Evolutionary conservation across 306 rosid genomes (phyloP), one percentile per base, ranked within the genome.

Genomic region (Albizia julibrissin): DNA sequence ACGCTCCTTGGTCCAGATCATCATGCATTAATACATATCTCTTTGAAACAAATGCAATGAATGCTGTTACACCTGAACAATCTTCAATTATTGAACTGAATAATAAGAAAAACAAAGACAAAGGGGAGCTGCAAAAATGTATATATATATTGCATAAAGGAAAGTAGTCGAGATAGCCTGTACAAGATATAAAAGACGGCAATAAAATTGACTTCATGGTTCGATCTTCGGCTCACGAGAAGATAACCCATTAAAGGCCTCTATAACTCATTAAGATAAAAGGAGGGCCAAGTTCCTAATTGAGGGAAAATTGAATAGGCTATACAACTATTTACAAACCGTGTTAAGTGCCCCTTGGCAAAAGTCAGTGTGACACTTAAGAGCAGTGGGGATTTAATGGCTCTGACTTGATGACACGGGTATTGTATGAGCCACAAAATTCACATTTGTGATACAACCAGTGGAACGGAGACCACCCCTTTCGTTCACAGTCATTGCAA

Each of bases 371-470:
- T 6, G 59, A 42, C 84, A 75, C 80, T 80, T 80, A 86, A 21
- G 88, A 83, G 88, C 98, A 93, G 76, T 77, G 89, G 8, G 85
- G 66, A 83, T 82, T 69, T 79, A 91, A 22, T 34, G 85, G 71
- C 86, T 92, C 97, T 2, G 61, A 86, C 87, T 85, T 93, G 94
- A 96, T 96, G 82, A 96, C 99, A 40, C 97, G 90, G 78, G 97
- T 92, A 62, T 96, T 96, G 85, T 96, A 96, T 16, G 99, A 96
- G 42, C 99, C 94, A 72, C 99, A 96, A 84, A 7, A 83, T 78
- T 87, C 93, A 58, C 99, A 96, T 87, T 96, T 96, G 79, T 92
- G 99, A 84, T 93, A 96, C 59, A 96, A 52, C 99, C 99, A 96
- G 88, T 96, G 99, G 89, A 96, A 96, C 40, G 90, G 89, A 27